Evolutionary conservation across 169 alveolate genomes (phyloP).

Genomic region (Plasmodium billcollinsi): DNA sequence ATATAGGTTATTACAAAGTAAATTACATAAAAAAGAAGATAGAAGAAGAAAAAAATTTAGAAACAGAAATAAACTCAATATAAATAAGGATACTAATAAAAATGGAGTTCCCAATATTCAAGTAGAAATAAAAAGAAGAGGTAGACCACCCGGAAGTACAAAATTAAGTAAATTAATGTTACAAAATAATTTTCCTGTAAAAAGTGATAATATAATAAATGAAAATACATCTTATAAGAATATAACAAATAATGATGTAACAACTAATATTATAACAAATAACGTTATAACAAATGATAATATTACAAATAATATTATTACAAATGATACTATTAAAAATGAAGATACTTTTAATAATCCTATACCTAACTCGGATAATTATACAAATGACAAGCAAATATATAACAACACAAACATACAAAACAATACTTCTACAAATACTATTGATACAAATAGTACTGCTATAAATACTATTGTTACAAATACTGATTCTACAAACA

Average conservation of each 20-base stretch:
- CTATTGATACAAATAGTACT: not conserved
- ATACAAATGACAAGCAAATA: not conserved
- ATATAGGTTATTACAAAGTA: slow-evolving; percentile 6
- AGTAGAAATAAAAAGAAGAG: slow-evolving; percentile 63
- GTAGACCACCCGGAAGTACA: slow-evolving; percentile 73
- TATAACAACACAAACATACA: not conserved
- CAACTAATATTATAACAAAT: not conserved
- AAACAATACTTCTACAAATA: not conserved
- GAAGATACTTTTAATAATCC: not conserved
- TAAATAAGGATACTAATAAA: not conserved
- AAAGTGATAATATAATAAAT: slow-evolving; percentile 10
- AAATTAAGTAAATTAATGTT: slow-evolving; percentile 27
- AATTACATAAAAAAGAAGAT: slow-evolving; percentile 9
- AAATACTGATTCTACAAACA: not conserved
- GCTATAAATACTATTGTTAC: not conserved
- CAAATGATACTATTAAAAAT: not conserved
- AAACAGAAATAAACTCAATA: not conserved
- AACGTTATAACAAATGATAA: not conserved
- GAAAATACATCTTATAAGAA: not conserved
- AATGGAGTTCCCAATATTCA: not conserved
- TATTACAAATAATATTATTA: not conserved
- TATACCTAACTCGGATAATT: not conserved
- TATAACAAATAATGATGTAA: not conserved
- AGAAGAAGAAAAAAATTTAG: slow-evolving; percentile 38
- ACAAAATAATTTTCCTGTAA: not conserved